These are phyloP conservation scores for Terana coerulea DNA, from an alignment of 768 basidiomycete genomes.

Conservation along the genomic window DNA sequence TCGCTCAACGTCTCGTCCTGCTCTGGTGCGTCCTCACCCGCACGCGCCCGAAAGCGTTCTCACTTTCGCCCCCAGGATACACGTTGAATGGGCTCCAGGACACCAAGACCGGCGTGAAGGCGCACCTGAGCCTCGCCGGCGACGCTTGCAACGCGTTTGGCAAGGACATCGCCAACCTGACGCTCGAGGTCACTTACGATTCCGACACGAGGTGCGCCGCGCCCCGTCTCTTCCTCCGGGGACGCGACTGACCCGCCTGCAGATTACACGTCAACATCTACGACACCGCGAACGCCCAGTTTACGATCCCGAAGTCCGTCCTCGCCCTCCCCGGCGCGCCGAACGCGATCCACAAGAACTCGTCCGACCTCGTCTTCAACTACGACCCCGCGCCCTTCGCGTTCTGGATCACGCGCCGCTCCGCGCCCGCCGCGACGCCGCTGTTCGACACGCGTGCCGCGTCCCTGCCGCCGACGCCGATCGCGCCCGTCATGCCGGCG, in stretches of 20 bases:
- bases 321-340: conserved; percentile 38
- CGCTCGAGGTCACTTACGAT: conserved; percentile 66
- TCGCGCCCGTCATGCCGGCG: conserved; percentile 46
- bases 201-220: conserved; percentile 39
- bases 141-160: conserved; percentile 64
- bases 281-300: conserved; percentile 59
- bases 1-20: conserved; percentile 27
- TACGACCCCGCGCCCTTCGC: conserved; percentile 62
- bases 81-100: conserved; percentile 40
- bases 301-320: conserved; percentile 56
- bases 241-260: conserved; percentile 11
- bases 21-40: conserved; percentile 18
- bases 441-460: conserved; percentile 68
- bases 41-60: not conserved
- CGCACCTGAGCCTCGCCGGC: conserved; percentile 51
- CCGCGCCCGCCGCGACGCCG: conserved; percentile 46
- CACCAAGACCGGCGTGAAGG: conserved; percentile 47
- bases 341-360: conserved; percentile 29
- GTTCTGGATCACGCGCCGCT: conserved; percentile 76
- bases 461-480: conserved; percentile 59
- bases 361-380: conserved; percentile 68
- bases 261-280: conserved; percentile 69
- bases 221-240: not conserved
- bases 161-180: conserved; percentile 51
- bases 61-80: conserved; percentile 46